These are phyloP conservation scores for Amauroascus niger DNA, from an alignment of 2,329 filamentous ascomycete species.

Conservation along the genomic window DNA sequence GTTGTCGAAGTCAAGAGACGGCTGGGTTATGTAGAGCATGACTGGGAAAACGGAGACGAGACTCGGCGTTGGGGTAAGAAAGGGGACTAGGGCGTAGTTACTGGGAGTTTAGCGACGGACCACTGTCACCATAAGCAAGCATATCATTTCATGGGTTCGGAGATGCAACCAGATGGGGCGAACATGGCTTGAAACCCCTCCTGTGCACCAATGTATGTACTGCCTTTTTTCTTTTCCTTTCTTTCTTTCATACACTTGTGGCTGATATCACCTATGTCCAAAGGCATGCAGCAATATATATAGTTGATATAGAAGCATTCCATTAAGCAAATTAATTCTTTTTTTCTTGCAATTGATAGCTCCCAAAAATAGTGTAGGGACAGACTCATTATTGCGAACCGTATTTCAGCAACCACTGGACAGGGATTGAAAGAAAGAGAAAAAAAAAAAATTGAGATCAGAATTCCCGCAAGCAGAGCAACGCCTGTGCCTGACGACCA, in stretches of 20 bases:
- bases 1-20: slow-evolving; percentile 75
- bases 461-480: slow-evolving; percentile 2
- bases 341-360: too few relatives aligned
- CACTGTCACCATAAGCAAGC: neutral
- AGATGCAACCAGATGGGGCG: neutral
- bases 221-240: too few relatives aligned
- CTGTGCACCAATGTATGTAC: too few relatives aligned
- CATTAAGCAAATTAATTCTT: too few relatives aligned
- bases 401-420: neutral
- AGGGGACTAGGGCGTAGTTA: slow-evolving; percentile 13
- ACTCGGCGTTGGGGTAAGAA: slow-evolving; percentile 61
- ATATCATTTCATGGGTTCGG: neutral
- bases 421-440: too few relatives aligned
- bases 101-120: neutral
- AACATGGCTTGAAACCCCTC: neutral
- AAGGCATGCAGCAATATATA: neutral
- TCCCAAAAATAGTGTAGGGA: neutral
- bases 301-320: too few relatives aligned
- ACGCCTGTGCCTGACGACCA: neutral
- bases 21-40: slow-evolving; percentile 75
- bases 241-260: too few relatives aligned
- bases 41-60: slow-evolving; percentile 78
- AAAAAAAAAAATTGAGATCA: too few relatives aligned
- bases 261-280: too few relatives aligned
- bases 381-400: neutral